Conservation (phyloP, 1,139 yeast genomes). For the Zhuliangozyma parablackwelliae region DNA sequence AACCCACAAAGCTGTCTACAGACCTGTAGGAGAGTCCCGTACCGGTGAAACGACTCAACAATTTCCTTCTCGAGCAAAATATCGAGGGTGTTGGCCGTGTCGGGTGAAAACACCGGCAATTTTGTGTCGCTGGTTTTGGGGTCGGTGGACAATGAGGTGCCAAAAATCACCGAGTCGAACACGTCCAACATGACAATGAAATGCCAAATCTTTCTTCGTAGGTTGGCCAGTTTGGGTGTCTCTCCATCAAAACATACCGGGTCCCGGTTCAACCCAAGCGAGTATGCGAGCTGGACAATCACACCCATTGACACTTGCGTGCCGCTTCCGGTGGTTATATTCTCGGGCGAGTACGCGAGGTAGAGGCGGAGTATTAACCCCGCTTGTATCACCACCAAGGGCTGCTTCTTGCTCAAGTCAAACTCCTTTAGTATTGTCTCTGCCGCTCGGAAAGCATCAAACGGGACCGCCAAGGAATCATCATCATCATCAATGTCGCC, state of each 20-base stretch:
- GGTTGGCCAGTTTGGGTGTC: constrained; percentile 12
- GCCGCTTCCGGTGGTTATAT: constrained; percentile 13
- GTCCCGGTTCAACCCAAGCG: constrained; percentile 52
- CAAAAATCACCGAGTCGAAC: constrained; percentile 12
- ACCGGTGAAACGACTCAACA: constrained; percentile 10
- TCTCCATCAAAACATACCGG: constrained; percentile 29
- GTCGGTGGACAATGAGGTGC: constrained; percentile 8
- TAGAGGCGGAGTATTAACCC: constrained; percentile 27
- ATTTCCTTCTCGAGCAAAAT: constrained; percentile 17
- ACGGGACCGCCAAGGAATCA: constrained; percentile 17
- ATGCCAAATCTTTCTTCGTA: constrained; percentile 47
- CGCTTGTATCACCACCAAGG: constrained; percentile 46
- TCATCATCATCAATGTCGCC: no score
- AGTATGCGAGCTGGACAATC: constrained; percentile 44
- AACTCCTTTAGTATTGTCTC: constrained; percentile 33
- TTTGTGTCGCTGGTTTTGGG: constrained; percentile 17
- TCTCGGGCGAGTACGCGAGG: constrained; percentile 27
- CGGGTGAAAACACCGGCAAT: constrained; percentile 16
- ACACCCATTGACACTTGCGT: constrained; percentile 24
- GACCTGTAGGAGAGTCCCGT: constrained; percentile 5
- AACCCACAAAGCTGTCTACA: constrained; percentile 5
- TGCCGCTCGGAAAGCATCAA: constrained; percentile 27
- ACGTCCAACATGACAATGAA: constrained; percentile 18
- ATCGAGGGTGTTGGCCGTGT: constrained; percentile 12
- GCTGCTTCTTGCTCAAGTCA: constrained; percentile 33